These are phyloP conservation scores for Cercospora nicotianae DNA, from an alignment of 2,329 filamentous ascomycete species.

Conservation along the genomic window DNA sequence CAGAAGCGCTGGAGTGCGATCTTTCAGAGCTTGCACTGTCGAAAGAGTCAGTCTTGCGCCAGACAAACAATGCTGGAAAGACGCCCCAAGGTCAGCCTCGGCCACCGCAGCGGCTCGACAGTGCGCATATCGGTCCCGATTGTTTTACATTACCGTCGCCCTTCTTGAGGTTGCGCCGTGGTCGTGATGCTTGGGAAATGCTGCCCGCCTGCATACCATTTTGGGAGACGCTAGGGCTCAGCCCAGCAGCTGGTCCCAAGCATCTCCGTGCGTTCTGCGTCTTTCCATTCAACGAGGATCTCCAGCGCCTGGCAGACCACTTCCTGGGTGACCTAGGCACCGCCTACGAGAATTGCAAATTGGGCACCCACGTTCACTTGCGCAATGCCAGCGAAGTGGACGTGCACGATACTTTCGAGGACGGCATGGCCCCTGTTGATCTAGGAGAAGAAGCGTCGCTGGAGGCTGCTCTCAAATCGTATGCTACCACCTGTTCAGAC, in stretches of 20 bases:
- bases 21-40: constrained; percentile 33
- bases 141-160: constrained; percentile 66
- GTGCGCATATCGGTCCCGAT: constrained; percentile 36
- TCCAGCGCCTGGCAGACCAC: constrained; percentile 59
- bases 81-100: constrained; percentile 35
- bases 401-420: constrained; percentile 28
- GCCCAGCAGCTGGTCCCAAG: constrained; percentile 69
- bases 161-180: constrained; percentile 69
- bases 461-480: constrained; percentile 27
- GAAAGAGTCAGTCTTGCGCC: constrained; percentile 27
- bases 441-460: constrained; percentile 24
- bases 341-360: constrained; percentile 70
- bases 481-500: constrained; percentile 28
- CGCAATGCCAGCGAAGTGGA: constrained; percentile 41
- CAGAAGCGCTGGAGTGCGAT: constrained; percentile 26
- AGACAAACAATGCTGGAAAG: constrained; percentile 22
- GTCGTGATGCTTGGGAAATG: constrained; percentile 68
- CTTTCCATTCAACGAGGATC: constrained; percentile 64
- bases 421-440: constrained; percentile 43
- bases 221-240: constrained; percentile 78
- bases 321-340: constrained; percentile 70
- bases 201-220: constrained; percentile 73
- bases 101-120: constrained; percentile 32
- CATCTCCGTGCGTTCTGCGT: constrained; percentile 70
- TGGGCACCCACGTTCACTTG: constrained; percentile 60